Base-by-base conservation (phyloP, 164 flowering plant species). In the Aristolochia californica region DNA sequence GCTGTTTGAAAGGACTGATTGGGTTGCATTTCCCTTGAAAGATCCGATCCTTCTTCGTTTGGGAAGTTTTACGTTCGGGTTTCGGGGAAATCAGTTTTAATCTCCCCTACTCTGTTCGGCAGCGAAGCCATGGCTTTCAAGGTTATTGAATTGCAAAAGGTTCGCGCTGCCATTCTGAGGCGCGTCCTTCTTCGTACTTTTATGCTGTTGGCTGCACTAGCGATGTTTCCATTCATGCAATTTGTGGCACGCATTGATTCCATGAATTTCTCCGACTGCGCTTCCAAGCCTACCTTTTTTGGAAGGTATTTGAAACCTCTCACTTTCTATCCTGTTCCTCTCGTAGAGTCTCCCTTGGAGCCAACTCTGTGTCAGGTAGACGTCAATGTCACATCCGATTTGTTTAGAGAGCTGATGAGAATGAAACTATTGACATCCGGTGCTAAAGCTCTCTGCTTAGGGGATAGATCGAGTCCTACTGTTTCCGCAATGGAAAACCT, bases 371-470 rank as follows among this genome's bases (percentile, higher is more conserved):
- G 83, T 60, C 49, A 66, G 64, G 76, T 70, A 8, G 63, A 65
- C 60, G 70, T 44, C 40, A 79, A 78, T 66, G 50, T 79, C 59
- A 81, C 83, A 3, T 50, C 47, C 13, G 53, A 43, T n/a, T 78
- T 80, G 56, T 80, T 82, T 48, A 63, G 62, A 53, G 94, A 80
- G 72, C 72, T 93, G 17, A 69, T 89, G 72, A 68, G 56, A 25
- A 74, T 69, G 77, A 57, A 78, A 7, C 56, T 87, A 67, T 48
- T 93, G 75, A 66, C 71, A 18, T 53, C 66, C 43, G 67, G 56
- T 45, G 76, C 78, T 0, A 80, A 68, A 61, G 65, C 83, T 68
- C 80, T 93, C 53, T 93, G 83, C 61, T 78, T 85, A n/a, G 98
- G 98, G 18, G 79, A 73, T 48, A 81, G 82, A 56, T 77, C 98